These are phyloP conservation scores for Corylus avellana DNA, from an alignment of 306 rosid genomes.

Conservation along the genomic window DNA sequence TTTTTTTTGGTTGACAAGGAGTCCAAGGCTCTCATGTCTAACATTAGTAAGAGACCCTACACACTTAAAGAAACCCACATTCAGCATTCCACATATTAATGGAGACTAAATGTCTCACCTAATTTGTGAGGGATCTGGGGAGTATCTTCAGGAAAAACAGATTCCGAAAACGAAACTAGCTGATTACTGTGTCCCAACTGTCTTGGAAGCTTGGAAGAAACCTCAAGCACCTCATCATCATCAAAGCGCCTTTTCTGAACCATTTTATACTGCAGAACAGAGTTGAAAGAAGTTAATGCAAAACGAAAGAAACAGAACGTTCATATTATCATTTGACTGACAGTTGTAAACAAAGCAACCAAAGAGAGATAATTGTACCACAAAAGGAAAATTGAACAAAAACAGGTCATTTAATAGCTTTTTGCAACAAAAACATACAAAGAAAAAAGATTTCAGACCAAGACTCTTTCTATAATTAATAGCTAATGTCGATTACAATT, in stretches of 20 bases:
- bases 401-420: not conserved
- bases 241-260: conserved; percentile 86
- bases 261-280: conserved; percentile 59
- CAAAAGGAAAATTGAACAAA: not conserved
- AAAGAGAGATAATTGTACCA: not conserved
- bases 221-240: conserved; percentile 60
- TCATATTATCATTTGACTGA: not conserved
- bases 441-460: not conserved
- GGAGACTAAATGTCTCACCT: conserved; percentile 55
- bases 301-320: not conserved
- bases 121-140: conserved; percentile 35
- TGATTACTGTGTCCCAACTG: conserved; percentile 51
- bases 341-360: not conserved
- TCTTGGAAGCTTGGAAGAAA: conserved; percentile 69
- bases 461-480: not conserved
- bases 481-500: not conserved
- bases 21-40: not conserved
- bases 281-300: not conserved
- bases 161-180: conserved; percentile 68
- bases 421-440: not conserved
- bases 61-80: not conserved
- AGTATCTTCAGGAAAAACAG: conserved; percentile 55
- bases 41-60: not conserved
- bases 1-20: not conserved
- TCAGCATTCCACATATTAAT: conserved; percentile 4